Evolutionary conservation across 441 rosid species (phyloP).

Genomic region (Populus hybrid): DNA sequence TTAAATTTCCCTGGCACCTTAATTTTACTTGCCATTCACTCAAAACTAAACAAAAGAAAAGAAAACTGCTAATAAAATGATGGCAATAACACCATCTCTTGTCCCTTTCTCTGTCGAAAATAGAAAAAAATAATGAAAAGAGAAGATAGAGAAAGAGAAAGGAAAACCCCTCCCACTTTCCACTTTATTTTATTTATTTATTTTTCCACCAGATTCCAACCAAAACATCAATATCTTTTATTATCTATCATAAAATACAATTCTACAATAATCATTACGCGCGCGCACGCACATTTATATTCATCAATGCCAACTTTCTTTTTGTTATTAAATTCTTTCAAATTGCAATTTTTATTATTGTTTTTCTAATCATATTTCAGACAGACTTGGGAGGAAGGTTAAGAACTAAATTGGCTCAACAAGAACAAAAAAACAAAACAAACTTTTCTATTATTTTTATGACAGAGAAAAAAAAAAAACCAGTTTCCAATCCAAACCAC

Average conservation of each 20-base stretch:
- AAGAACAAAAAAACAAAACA: constrained; percentile 26
- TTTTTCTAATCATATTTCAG: constrained; percentile 32
- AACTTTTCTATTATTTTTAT: constrained; percentile 25
- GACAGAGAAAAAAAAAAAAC: constrained; percentile 10
- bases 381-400: constrained; percentile 44
- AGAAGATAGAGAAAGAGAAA: not conserved
- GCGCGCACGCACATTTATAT: constrained; percentile 17
- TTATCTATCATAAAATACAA: constrained; percentile 12
- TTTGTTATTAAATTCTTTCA: constrained; percentile 13
- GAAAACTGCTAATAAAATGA: constrained; percentile 16
- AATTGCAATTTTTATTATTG: constrained; percentile 19
- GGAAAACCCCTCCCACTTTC: constrained; percentile 43
- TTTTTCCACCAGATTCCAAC: constrained; percentile 57
- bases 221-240: constrained; percentile 33
- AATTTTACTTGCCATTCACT: constrained; percentile 58
- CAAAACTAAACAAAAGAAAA: constrained; percentile 21
- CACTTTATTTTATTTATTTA: constrained; percentile 29
- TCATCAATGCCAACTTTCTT: constrained; percentile 31
- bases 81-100: constrained; percentile 33
- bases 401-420: constrained; percentile 47
- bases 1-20: constrained; percentile 31
- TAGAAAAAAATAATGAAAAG: not conserved
- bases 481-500: constrained; percentile 27
- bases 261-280: constrained; percentile 25
- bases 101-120: constrained; percentile 35